Evolutionary conservation across 306 rosid species (phyloP).

Genomic region (Casuarina glauca): DNA sequence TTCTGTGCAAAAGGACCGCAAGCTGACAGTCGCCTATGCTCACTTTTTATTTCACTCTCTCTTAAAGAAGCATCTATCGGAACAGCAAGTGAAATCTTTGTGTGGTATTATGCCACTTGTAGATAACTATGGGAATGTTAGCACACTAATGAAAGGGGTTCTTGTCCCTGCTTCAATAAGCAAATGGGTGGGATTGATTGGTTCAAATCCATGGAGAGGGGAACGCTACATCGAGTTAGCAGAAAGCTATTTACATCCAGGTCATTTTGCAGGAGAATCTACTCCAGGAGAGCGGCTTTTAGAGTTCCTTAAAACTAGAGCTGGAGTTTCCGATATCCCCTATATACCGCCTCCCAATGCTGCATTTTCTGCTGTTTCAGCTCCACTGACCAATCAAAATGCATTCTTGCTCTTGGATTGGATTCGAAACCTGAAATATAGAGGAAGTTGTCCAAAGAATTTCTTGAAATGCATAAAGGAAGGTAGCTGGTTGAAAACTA

Average conservation of each 20-base stretch:
- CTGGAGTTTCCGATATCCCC: too few species aligned
- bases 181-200: constrained; percentile 64
- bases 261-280: constrained; percentile 38
- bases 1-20: constrained; percentile 16
- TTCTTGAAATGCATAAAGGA: too few species aligned
- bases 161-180: constrained; percentile 68
- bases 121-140: constrained; percentile 46
- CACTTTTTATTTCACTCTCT: constrained; percentile 61
- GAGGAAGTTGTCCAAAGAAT: constrained; percentile 21
- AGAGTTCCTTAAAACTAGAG: too few species aligned
- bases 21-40: constrained; percentile 37
- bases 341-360: too few species aligned
- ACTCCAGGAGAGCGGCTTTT: constrained; percentile 31
- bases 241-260: not conserved
- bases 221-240: constrained; percentile 45
- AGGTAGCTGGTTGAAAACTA: constrained; percentile 31
- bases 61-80: constrained; percentile 13
- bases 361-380: too few species aligned
- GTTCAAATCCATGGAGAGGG: constrained; percentile 60
- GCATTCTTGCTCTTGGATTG: constrained; percentile 36
- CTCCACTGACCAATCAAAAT: too few species aligned
- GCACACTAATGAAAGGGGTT: constrained; percentile 23
- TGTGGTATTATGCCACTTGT: constrained; percentile 55
- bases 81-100: constrained; percentile 10
- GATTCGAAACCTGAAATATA: constrained; percentile 40